Evolutionary conservation across 352 stramenopile genomes (phyloP).

Genomic region (Globisporangium heterothallicum): DNA sequence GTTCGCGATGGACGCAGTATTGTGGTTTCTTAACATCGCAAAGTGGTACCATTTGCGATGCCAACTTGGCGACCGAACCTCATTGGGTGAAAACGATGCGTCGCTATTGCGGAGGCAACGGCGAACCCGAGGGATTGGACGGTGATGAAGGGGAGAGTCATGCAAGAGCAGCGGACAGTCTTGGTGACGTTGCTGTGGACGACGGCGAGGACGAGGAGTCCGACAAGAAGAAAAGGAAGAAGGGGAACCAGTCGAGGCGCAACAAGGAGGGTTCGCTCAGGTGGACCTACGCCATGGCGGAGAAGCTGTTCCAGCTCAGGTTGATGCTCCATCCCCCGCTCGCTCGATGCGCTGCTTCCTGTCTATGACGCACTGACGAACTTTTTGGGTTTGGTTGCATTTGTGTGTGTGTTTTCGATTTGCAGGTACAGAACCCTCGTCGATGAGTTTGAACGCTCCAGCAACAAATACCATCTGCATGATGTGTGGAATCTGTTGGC

Average conservation of each 20-base stretch:
- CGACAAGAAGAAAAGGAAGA: neutral
- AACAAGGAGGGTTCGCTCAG: neutral
- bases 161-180: neutral
- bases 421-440: neutral
- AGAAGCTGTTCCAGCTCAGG: conserved; percentile 1
- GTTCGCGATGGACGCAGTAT: conserved; percentile 5
- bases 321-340: neutral
- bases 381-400: neutral
- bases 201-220: neutral
- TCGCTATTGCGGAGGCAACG: neutral
- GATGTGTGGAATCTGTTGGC: neutral
- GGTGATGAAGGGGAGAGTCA: neutral
- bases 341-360: neutral
- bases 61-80: neutral
- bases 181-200: neutral
- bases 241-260: no score
- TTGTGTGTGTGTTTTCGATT: neutral
- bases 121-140: neutral
- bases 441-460: neutral
- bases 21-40: neutral
- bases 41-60: neutral
- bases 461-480: neutral
- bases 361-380: neutral
- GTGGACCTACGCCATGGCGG: conserved; percentile 2
- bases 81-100: neutral